Percentiles rank a stretch among this genome's conserved stretches.
Evolutionary conservation across 495 filamentous ascomycete genomes (phyloP).

Genomic region (Hypomontagnella submonticulosa): DNA sequence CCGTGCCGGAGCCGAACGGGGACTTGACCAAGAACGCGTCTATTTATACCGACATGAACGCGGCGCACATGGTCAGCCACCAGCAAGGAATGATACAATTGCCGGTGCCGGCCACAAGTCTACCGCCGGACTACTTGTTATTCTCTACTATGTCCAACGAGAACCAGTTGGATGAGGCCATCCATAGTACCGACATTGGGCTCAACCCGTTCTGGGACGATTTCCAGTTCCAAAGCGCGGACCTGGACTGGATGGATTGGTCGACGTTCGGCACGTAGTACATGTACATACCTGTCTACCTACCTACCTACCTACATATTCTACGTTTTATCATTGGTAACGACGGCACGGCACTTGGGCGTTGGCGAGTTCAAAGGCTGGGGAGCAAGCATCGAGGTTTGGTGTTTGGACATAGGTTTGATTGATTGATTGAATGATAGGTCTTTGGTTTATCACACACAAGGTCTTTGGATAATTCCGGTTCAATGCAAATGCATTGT

Average conservation of each 20-base stretch:
- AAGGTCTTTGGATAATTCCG: conserved; percentile 24
- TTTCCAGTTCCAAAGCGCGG: conserved; percentile 47
- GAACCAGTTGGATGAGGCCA: conserved; percentile 49
- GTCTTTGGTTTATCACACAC: background rate
- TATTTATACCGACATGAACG: conserved; percentile 40
- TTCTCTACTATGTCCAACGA: conserved; percentile 51
- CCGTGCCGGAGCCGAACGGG: conserved; percentile 33
- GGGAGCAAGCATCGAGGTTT: conserved; percentile 31
- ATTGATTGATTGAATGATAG: no score
- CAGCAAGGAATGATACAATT: conserved; percentile 42
- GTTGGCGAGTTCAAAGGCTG: conserved; percentile 26
- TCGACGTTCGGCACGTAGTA: conserved; percentile 43
- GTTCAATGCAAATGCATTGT: conserved; percentile 34
- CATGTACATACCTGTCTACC: conserved; percentile 30
- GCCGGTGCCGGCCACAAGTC: conserved; percentile 37
- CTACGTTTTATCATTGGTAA: conserved; percentile 5
- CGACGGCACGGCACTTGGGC: conserved; percentile 29
- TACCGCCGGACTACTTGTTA: conserved; percentile 46
- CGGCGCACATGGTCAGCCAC: conserved; percentile 38
- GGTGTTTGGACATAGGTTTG: conserved; percentile 26
- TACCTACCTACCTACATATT: no score
- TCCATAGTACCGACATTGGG: conserved; percentile 48
- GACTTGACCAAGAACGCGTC: conserved; percentile 27
- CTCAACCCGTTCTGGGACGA: conserved; percentile 48
- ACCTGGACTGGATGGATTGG: conserved; percentile 52